These are phyloP conservation scores for Penicillium verrucosum DNA, from an alignment of 2,329 filamentous ascomycete species.

Conservation along the genomic window DNA sequence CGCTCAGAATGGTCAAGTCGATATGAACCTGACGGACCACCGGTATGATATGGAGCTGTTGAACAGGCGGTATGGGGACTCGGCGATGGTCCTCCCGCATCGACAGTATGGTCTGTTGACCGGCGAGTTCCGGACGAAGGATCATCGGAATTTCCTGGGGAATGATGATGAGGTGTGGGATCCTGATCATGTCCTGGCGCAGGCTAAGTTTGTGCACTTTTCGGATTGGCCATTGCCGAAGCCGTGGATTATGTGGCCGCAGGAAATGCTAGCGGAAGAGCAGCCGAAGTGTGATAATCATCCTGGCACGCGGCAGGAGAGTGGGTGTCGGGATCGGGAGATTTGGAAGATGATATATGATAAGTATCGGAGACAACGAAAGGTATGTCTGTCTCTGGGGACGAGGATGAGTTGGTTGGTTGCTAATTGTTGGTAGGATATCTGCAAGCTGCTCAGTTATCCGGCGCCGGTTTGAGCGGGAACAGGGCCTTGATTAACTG, in stretches of 20 bases:
- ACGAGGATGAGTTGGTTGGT: not conserved
- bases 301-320: constrained; percentile 36
- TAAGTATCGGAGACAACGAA: constrained; percentile 35
- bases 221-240: constrained; percentile 70
- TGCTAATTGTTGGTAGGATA: constrained; percentile 22
- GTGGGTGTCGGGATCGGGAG: constrained; percentile 37
- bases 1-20: constrained; percentile 29
- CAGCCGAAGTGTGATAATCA: constrained; percentile 35
- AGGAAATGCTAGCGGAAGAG: constrained; percentile 30
- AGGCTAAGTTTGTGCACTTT: constrained; percentile 68
- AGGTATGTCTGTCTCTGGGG: constrained; percentile 18
- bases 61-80: constrained; percentile 59
- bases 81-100: constrained; percentile 62
- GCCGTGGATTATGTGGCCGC: constrained; percentile 53
- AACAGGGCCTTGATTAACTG: not conserved
- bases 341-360: constrained; percentile 40
- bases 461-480: constrained; percentile 33
- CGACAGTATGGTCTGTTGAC: constrained; percentile 60
- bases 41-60: constrained; percentile 66
- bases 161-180: constrained; percentile 56
- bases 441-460: constrained; percentile 38
- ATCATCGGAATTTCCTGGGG: constrained; percentile 54
- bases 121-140: constrained; percentile 58
- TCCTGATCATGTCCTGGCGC: constrained; percentile 52
- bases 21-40: constrained; percentile 18